These are phyloP conservation scores for Eucalyptus marginata DNA, from an alignment of 345 rosid genomes.

Conservation along the genomic window DNA sequence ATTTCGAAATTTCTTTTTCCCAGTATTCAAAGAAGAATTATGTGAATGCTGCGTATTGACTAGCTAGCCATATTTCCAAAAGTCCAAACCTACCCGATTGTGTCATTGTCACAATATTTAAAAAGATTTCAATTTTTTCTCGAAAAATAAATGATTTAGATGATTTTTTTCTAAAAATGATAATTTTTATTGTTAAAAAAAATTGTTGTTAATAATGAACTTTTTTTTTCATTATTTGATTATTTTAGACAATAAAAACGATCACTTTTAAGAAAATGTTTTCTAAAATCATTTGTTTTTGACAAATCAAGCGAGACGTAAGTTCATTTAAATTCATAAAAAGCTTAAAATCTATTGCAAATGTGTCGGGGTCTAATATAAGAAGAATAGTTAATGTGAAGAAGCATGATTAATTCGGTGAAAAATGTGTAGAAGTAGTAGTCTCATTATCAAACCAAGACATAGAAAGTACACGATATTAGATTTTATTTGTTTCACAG, in stretches of 20 bases:
- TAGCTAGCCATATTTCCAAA: not conserved
- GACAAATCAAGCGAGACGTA: no score
- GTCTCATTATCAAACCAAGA: not conserved
- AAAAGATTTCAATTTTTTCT: no score
- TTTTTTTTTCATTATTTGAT: not conserved
- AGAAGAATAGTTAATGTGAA: not conserved
- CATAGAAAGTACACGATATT: not conserved
- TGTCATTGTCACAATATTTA: not conserved
- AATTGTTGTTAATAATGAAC: rapidly evolving
- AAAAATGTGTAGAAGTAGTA: not conserved
- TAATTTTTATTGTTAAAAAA: no score
- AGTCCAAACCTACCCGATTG: not conserved
- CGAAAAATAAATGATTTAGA: no score
- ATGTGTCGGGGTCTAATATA: not conserved
- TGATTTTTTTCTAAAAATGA: no score
- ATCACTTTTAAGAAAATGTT: no score
- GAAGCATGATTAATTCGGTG: not conserved
- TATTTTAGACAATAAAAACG: no score
- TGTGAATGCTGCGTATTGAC: not conserved
- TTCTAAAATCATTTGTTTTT: no score
- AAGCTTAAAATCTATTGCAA: not conserved
- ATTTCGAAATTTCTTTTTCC: not conserved
- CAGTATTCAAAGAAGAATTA: not conserved
- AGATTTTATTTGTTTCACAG: not conserved
- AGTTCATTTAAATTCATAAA: not conserved